phyloP scores from a whole-genome alignment of 73 alveolate genomes.

The Blepharisma japonicum region DNA sequence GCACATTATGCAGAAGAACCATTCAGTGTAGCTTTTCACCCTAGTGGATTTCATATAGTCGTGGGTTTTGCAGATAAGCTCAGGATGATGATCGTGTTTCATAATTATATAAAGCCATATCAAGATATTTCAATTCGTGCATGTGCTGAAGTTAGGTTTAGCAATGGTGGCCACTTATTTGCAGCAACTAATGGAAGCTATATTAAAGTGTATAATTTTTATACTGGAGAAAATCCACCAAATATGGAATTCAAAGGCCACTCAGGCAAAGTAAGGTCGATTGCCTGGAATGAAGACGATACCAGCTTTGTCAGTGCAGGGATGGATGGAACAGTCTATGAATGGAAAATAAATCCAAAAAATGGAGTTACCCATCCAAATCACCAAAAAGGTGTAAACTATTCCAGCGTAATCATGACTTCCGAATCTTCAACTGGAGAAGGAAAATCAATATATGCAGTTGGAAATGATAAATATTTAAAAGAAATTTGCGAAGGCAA shows the following conservation, averaged over 20 bases:
- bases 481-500: conserved; percentile 42
- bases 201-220: conserved; percentile 67
- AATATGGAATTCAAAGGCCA: conserved; percentile 40
- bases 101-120: conserved; percentile 70
- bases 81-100: conserved; percentile 91
- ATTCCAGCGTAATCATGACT: conserved; percentile 41
- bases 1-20: conserved; percentile 87
- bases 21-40: conserved; percentile 59
- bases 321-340: conserved; percentile 81
- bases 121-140: conserved; percentile 91
- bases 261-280: conserved; percentile 80
- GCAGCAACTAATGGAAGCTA: conserved; percentile 89
- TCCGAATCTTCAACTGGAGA: conserved; percentile 45
- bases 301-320: conserved; percentile 89
- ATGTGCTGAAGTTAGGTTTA: conserved; percentile 83
- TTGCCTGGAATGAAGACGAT: conserved; percentile 94
- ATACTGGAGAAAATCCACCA: conserved; percentile 79
- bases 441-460: conserved; percentile 56
- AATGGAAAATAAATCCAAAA: conserved; percentile 41
- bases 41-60: conserved; percentile 92
- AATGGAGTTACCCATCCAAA: conserved; percentile 37
- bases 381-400: conserved; percentile 66
- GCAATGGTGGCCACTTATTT: conserved; percentile 95
- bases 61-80: conserved; percentile 96
- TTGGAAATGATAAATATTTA: conserved; percentile 75